phyloP scores from a whole-genome alignment of 2,329 filamentous ascomycete genomes.

The Periglandula ipomoeae region DNA sequence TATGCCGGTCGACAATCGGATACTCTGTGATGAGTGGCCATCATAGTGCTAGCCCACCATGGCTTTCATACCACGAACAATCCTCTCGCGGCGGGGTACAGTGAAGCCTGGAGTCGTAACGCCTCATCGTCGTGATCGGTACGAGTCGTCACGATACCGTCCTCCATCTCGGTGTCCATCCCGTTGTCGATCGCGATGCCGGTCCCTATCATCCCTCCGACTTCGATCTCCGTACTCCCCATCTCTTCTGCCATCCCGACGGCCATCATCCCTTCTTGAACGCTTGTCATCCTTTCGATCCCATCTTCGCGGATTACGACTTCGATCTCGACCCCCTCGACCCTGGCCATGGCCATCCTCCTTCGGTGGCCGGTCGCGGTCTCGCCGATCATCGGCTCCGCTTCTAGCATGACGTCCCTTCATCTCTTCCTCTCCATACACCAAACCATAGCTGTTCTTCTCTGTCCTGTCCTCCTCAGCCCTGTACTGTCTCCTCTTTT shows the following conservation, averaged over 20 bases:
- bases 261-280: conserved; percentile 17
- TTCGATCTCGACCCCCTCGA: conserved; percentile 16
- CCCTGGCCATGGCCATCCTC: not conserved
- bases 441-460: conserved; percentile 60
- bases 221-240: conserved; percentile 9
- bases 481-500: conserved; percentile 86
- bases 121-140: conserved; percentile 10
- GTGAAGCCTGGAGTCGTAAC: not conserved
- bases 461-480: conserved; percentile 44
- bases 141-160: conserved; percentile 9
- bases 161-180: conserved; percentile 4
- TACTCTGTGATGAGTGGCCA: too few species aligned
- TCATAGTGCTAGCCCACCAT: too few species aligned
- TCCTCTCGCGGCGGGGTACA: too few species aligned
- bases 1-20: too few species aligned
- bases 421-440: conserved; percentile 68
- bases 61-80: too few species aligned
- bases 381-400: conserved; percentile 16
- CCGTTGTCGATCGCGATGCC: conserved; percentile 7
- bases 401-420: conserved; percentile 38
- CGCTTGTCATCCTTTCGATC: conserved; percentile 12
- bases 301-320: conserved; percentile 30
- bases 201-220: conserved; percentile 5
- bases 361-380: conserved; percentile 12
- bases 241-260: conserved; percentile 16